phyloP scores from a whole-genome alignment of 1,284 basidiomycete species.

The Retiboletus fuscus region DNA sequence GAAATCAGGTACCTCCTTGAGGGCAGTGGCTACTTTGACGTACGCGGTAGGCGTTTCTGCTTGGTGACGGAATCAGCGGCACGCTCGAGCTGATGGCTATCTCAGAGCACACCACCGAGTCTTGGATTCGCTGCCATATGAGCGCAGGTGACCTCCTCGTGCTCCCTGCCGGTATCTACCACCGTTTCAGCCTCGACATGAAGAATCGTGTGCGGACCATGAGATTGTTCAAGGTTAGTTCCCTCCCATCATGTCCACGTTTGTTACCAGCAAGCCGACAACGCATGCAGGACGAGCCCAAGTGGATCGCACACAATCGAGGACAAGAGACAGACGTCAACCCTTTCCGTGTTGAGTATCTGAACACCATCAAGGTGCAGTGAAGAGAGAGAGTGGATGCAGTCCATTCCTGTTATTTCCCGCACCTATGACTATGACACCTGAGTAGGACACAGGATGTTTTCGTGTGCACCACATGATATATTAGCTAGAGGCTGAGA shows the following conservation, averaged over 20 bases:
- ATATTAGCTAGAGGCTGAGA: no score
- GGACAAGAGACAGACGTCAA: slow-evolving; percentile 70
- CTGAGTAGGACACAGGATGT: no score
- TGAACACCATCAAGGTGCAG: slow-evolving; percentile 58
- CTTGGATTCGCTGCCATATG: slow-evolving; percentile 80
- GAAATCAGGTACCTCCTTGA: slow-evolving; percentile 86
- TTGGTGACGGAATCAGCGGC: no score
- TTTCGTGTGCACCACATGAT: no score
- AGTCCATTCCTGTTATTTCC: neutral
- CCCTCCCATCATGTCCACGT: neutral
- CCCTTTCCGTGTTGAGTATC: slow-evolving; percentile 69
- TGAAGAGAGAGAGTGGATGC: slow-evolving; percentile 13
- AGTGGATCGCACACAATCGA: slow-evolving; percentile 84
- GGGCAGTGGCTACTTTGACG: slow-evolving; percentile 87
- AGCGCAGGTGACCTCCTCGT: slow-evolving; percentile 78
- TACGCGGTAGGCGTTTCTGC: slow-evolving; percentile 65
- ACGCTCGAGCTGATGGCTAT: slow-evolving; percentile 33
- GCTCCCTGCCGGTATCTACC: slow-evolving; percentile 82
- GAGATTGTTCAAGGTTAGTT: slow-evolving; percentile 77
- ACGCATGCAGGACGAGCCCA: slow-evolving; percentile 82
- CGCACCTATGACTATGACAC: neutral
- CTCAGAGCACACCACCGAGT: slow-evolving; percentile 64
- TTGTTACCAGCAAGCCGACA: neutral
- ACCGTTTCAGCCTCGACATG: slow-evolving; percentile 84
- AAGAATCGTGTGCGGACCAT: slow-evolving; percentile 74